Percentiles rank a stretch among this genome's conserved stretches.
These are phyloP conservation scores for Pyrus communis DNA, from an alignment of 306 rosid genomes.

Conservation along the genomic window DNA sequence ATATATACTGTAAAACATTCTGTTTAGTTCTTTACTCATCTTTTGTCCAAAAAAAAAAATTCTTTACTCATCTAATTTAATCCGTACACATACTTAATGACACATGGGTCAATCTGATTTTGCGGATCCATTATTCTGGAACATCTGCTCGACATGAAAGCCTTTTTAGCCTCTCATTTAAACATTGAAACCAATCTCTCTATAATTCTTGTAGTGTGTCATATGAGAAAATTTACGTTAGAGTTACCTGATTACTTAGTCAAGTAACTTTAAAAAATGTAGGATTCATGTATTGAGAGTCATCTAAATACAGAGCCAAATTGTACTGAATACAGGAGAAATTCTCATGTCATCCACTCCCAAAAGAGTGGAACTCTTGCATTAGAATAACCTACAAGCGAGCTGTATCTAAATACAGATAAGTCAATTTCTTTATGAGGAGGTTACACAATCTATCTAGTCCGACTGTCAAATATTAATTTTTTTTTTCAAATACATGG, in stretches of 20 bases:
- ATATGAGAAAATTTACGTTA: background rate
- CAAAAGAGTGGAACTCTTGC: no score
- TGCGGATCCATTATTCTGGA: constrained; percentile 29
- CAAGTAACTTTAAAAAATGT: background rate
- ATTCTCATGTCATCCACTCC: no score
- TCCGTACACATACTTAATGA: constrained; percentile 6
- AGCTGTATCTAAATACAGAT: background rate
- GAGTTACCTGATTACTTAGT: no score
- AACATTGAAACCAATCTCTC: constrained; percentile 20
- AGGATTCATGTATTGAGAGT: background rate
- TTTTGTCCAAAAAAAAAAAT: background rate
- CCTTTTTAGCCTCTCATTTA: constrained; percentile 32
- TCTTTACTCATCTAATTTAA: constrained; percentile 9
- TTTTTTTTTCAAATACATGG: background rate
- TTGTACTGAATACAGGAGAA: no score
- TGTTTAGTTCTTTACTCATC: constrained; percentile 6
- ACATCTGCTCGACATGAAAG: constrained; percentile 19
- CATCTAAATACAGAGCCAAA: no score
- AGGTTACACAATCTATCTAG: background rate
- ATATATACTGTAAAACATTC: constrained; percentile 26
- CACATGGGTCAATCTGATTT: constrained; percentile 36
- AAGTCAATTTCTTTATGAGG: background rate
- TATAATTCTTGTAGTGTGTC: background rate
- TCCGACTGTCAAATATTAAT: no score
- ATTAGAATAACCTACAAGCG: no score